Conservation (phyloP, 2,329 filamentous ascomycete genomes). For the Paraphoma chrysanthemicola region DNA sequence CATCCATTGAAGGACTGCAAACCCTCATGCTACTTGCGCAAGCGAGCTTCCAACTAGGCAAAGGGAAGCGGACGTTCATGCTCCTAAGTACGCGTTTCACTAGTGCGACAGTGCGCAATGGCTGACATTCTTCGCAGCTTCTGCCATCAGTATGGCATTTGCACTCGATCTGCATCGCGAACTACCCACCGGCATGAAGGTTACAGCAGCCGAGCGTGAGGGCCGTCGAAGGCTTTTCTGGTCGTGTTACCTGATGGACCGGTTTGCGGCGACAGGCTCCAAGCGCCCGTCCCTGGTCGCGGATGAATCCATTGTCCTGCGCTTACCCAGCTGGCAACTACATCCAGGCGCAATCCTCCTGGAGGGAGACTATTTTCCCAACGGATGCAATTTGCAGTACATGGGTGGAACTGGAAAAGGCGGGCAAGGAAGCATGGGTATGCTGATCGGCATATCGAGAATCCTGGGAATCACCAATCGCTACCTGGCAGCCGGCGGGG, state of each 20-base stretch:
- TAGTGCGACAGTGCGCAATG: background rate
- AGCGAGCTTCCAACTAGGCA: constrained; percentile 77
- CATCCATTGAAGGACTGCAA: constrained; percentile 79
- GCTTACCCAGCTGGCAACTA: constrained; percentile 76
- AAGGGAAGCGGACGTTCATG: constrained; percentile 88
- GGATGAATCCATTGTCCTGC: constrained; percentile 77
- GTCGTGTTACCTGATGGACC: constrained; percentile 86
- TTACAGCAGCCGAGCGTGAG: constrained; percentile 74
- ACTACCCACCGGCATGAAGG: constrained; percentile 66
- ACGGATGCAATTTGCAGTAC: constrained; percentile 78
- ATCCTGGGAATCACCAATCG: constrained; percentile 84
- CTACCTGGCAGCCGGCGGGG: constrained; percentile 83
- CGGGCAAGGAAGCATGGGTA: constrained; percentile 75
- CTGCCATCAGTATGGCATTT: constrained; percentile 81
- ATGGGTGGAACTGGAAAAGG: constrained; percentile 72
- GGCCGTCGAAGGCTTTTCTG: constrained; percentile 82
- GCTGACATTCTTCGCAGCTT: constrained; percentile 59
- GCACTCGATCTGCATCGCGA: constrained; percentile 83
- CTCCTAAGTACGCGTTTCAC: constrained; percentile 66
- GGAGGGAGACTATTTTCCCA: constrained; percentile 83
- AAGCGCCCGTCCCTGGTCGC: constrained; percentile 80
- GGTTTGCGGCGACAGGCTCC: constrained; percentile 82
- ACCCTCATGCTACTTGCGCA: constrained; percentile 76
- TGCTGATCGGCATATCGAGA: constrained; percentile 84
- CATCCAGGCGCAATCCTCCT: constrained; percentile 66